Conservation (phyloP, 2,329 filamentous ascomycete species). For the Verticillium nubilum region DNA sequence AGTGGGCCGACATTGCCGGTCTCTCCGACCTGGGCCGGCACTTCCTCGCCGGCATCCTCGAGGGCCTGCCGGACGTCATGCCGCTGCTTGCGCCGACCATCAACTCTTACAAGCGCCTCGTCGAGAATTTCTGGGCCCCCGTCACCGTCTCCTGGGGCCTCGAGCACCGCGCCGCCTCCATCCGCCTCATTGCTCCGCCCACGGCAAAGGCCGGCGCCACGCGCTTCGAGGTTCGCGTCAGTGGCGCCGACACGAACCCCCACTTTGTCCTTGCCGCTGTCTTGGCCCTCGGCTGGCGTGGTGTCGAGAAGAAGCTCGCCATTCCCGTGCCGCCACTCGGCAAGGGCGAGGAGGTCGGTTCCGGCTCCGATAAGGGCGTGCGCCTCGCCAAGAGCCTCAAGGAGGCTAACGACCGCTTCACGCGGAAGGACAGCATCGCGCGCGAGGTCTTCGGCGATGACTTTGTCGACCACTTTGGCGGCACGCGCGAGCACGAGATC, state of each 20-base stretch:
- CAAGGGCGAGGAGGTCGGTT: slow-evolving; percentile 77
- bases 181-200: slow-evolving; percentile 84
- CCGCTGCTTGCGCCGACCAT: slow-evolving; percentile 89
- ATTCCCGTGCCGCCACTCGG: slow-evolving; percentile 78
- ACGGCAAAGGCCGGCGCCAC: slow-evolving; percentile 81
- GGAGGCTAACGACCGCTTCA: slow-evolving; percentile 78
- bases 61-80: slow-evolving; percentile 92
- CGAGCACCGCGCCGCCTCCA: slow-evolving; percentile 88
- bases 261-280: slow-evolving; percentile 83
- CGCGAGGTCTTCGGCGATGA: slow-evolving; percentile 89
- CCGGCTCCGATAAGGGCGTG: slow-evolving; percentile 63
- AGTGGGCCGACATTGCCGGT: slow-evolving; percentile 69
- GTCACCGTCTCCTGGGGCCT: slow-evolving; percentile 97
- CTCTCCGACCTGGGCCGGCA: slow-evolving; percentile 87
- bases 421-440: slow-evolving; percentile 74
- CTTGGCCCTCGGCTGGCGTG: slow-evolving; percentile 82
- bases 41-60: slow-evolving; percentile 85
- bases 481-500: slow-evolving; percentile 87
- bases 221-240: slow-evolving; percentile 86
- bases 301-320: slow-evolving; percentile 85
- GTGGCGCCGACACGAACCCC: slow-evolving; percentile 90
- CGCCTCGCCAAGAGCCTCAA: slow-evolving; percentile 78
- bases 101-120: slow-evolving; percentile 96
- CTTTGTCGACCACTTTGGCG: slow-evolving; percentile 93
- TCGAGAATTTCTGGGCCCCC: slow-evolving; percentile 98